phyloP scores from a whole-genome alignment of 2,329 filamentous ascomycete species.

The Talaromyces sp. region DNA sequence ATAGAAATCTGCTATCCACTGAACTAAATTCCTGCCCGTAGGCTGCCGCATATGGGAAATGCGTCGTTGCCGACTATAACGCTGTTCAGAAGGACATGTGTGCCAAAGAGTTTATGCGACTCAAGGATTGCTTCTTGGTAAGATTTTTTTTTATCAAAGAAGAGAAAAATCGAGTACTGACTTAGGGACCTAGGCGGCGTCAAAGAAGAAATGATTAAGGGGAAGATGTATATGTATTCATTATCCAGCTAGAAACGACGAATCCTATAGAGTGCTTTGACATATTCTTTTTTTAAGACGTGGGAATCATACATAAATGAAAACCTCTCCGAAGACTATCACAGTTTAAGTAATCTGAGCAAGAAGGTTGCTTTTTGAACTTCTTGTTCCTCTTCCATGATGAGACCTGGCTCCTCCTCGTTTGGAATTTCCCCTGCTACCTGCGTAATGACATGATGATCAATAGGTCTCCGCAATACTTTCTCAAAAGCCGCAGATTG shows the following conservation, averaged over 20 bases:
- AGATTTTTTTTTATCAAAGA: conserved; percentile 21
- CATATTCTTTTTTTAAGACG: conserved; percentile 5
- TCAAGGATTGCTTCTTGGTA: conserved; percentile 88
- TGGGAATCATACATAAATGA: conserved; percentile 6
- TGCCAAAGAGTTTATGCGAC: conserved; percentile 69
- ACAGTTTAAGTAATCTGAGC: conserved; percentile 70
- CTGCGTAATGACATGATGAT: conserved; percentile 54
- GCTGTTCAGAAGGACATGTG: conserved; percentile 89
- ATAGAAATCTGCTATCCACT: background rate
- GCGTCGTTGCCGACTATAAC: conserved; percentile 84
- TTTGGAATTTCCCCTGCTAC: conserved; percentile 54
- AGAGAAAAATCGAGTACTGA: conserved; percentile 10
- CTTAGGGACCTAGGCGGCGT: conserved; percentile 41
- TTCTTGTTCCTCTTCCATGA: conserved; percentile 79
- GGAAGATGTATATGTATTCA: conserved; percentile 1
- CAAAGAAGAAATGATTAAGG: conserved; percentile 42
- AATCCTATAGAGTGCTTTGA: background rate
- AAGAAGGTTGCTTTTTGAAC: conserved; percentile 76
- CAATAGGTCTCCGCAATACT: conserved; percentile 69
- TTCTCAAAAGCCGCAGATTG: conserved; percentile 69
- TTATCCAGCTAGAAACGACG: conserved; percentile 3
- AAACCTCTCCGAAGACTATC: conserved; percentile 22
- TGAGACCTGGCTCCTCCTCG: conserved; percentile 55
- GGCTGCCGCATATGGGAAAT: conserved; percentile 85
- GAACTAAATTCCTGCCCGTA: conserved; percentile 36